A percentile compares a stretch with the other conserved stretches of the same genome.
Evolutionary conservation across 2,329 filamentous ascomycete species (phyloP).

Genomic region (Penicillium sp.): DNA sequence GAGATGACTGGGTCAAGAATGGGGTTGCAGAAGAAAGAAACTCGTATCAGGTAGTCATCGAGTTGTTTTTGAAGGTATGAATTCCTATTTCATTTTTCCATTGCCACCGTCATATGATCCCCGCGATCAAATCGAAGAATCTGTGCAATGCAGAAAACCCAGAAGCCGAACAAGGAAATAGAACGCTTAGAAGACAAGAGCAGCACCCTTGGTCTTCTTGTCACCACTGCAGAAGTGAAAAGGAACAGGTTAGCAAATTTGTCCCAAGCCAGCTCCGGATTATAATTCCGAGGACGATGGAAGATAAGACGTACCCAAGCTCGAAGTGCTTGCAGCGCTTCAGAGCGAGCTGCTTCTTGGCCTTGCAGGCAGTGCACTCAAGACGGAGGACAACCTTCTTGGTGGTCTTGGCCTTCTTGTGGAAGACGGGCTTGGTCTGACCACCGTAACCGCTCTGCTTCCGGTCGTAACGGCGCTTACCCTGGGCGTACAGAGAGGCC

Average conservation of each 20-base stretch:
- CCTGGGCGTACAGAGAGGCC: conserved; percentile 93
- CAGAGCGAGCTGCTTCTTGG: conserved; percentile 93
- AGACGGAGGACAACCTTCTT: conserved; percentile 99
- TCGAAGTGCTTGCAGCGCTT: conserved; percentile 99
- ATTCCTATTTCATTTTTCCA: conserved; percentile 41
- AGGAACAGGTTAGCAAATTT: conserved; percentile 37
- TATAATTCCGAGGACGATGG: background rate
- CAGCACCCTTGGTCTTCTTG: conserved; percentile 99
- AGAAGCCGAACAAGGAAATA: conserved; percentile 40
- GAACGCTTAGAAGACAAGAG: conserved; percentile 90
- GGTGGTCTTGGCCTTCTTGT: conserved; percentile 99
- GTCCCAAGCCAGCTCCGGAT: background rate
- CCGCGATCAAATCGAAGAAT: conserved; percentile 28
- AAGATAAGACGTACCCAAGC: conserved; percentile 68
- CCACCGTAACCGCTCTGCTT: conserved; percentile 99
- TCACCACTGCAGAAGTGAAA: conserved; percentile 67
- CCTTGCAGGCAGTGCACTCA: conserved; percentile 97
- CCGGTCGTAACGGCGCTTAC: conserved; percentile 99
- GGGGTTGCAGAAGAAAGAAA: background rate
- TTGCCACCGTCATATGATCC: conserved; percentile 37
- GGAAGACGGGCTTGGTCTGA: conserved; percentile 99
- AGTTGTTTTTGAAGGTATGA: conserved; percentile 34
- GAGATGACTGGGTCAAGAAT: too few relatives aligned
- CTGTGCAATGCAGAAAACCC: conserved; percentile 38
- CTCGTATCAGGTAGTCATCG: conserved; percentile 33